Percentiles rank a stretch among this genome's conserved stretches.
Evolutionary conservation across 2,329 filamentous ascomycete genomes (phyloP).

Genomic region (Ilyonectria robusta): DNA sequence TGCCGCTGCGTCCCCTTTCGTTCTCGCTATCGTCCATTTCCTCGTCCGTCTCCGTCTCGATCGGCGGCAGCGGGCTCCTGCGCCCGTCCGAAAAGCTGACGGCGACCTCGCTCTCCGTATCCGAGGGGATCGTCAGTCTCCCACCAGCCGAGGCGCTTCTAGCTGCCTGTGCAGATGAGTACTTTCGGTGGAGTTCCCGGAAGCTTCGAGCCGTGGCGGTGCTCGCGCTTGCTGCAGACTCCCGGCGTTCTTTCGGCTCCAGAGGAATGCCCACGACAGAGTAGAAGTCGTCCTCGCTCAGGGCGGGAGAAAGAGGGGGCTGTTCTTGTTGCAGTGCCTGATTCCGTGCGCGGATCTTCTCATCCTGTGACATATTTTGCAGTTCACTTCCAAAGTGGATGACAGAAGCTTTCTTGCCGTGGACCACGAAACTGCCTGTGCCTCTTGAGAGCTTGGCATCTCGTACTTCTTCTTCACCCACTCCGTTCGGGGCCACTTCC

Average conservation of each 20-base stretch:
- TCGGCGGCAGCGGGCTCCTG: slow-evolving; percentile 68
- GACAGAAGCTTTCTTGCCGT: slow-evolving; percentile 97
- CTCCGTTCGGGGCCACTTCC: slow-evolving; percentile 59
- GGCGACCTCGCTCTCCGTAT: slow-evolving; percentile 73
- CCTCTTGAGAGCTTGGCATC: slow-evolving; percentile 82
- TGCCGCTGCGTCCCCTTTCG: slow-evolving; percentile 38
- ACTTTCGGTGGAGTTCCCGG: slow-evolving; percentile 73
- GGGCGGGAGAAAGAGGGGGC: slow-evolving; percentile 52
- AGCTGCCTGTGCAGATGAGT: slow-evolving; percentile 66
- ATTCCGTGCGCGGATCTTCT: slow-evolving; percentile 77
- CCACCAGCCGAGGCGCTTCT: slow-evolving; percentile 58
- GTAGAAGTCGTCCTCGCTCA: slow-evolving; percentile 65
- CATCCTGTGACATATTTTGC: slow-evolving; percentile 81
- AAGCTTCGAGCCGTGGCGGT: slow-evolving; percentile 78
- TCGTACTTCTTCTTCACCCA: slow-evolving; percentile 59
- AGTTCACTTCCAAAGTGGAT: slow-evolving; percentile 97
- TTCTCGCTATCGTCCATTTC: slow-evolving; percentile 37
- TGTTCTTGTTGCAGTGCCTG: slow-evolving; percentile 60
- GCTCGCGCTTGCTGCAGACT: slow-evolving; percentile 75
- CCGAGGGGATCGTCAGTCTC: slow-evolving; percentile 64
- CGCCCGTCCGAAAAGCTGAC: slow-evolving; percentile 73
- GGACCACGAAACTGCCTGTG: slow-evolving; percentile 92
- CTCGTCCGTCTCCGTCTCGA: slow-evolving; percentile 59
- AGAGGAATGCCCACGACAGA: slow-evolving; percentile 63
- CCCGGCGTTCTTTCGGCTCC: slow-evolving; percentile 66